Evolutionary conservation across 176 grass and related monocot species (phyloP).

Genomic region (Cenchrus fungigraminus): DNA sequence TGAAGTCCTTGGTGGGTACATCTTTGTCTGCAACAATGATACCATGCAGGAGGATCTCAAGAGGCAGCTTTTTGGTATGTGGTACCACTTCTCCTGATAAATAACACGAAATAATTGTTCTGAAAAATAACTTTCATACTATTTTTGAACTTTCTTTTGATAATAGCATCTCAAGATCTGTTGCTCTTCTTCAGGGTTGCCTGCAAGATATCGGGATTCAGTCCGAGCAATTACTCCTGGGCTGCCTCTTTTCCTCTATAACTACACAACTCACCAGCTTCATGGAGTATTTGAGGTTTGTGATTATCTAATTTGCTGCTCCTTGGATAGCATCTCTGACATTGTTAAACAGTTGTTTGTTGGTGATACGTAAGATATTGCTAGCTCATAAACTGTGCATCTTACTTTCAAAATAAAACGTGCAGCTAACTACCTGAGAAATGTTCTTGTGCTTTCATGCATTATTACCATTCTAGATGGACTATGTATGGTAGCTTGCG

Average conservation of each 20-base stretch:
- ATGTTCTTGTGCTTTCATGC: not conserved
- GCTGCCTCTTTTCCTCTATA: slow-evolving; percentile 96
- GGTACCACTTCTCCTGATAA: slow-evolving; percentile 6
- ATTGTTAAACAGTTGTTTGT: not conserved
- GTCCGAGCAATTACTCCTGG: slow-evolving; percentile 96
- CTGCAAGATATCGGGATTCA: slow-evolving; percentile 97
- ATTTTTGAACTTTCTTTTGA: not conserved
- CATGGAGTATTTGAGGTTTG: slow-evolving; percentile 96
- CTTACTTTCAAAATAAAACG: too few relatives aligned
- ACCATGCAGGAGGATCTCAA: slow-evolving; percentile 99
- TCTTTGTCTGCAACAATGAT: slow-evolving; percentile 99
- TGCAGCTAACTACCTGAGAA: not conserved
- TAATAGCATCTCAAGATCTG: slow-evolving; percentile 21
- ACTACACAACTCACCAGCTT: slow-evolving; percentile 96
- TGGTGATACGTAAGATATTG: not conserved
- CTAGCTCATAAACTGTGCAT: not conserved
- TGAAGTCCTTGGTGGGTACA: slow-evolving; percentile 97
- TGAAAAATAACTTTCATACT: not conserved
- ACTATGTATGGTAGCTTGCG: not conserved
- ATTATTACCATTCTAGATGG: slow-evolving; percentile 11
- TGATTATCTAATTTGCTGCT: slow-evolving; percentile 28
- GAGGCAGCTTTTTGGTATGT: slow-evolving; percentile 94
- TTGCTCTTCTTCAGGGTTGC: slow-evolving; percentile 70
- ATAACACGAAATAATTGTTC: not conserved
- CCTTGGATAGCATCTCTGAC: not conserved